Percentiles rank a stretch among this genome's conserved stretches.
Evolutionary conservation across 768 basidiomycete genomes (phyloP).

Genomic region (Termitomyces sp.): DNA sequence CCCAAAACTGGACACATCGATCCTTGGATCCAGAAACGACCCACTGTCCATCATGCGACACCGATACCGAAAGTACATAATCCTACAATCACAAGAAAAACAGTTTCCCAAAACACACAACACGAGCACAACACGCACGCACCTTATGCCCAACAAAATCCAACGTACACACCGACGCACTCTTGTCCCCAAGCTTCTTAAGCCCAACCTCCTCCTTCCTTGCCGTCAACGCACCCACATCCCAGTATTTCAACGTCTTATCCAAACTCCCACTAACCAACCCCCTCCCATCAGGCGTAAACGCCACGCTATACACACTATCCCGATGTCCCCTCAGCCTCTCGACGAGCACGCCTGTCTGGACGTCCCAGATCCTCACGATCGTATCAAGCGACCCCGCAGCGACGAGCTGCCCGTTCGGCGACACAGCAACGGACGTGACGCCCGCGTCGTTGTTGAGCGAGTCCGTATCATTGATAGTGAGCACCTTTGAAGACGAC

Average conservation of each 20-base stretch:
- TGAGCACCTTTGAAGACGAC: slow-evolving; percentile 34
- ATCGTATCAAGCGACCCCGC: slow-evolving; percentile 72
- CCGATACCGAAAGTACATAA: slow-evolving; percentile 50
- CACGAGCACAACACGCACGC: slow-evolving; percentile 33
- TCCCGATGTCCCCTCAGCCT: slow-evolving; percentile 73
- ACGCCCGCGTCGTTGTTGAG: slow-evolving; percentile 51
- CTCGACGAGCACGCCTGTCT: slow-evolving; percentile 59
- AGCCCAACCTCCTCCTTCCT: slow-evolving; percentile 22
- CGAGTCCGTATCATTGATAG: slow-evolving; percentile 47
- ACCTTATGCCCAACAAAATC: slow-evolving; percentile 91
- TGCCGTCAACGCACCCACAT: slow-evolving; percentile 62
- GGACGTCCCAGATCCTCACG: slow-evolving; percentile 79
- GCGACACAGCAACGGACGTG: slow-evolving; percentile 75
- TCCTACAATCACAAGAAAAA: too few species aligned
- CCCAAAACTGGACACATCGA: slow-evolving; percentile 94
- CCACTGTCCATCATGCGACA: slow-evolving; percentile 89
- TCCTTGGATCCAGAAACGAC: slow-evolving; percentile 95
- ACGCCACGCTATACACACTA: slow-evolving; percentile 85
- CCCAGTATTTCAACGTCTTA: slow-evolving; percentile 86
- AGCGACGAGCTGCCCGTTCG: slow-evolving; percentile 59
- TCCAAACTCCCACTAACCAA: slow-evolving; percentile 91
- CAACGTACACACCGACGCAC: slow-evolving; percentile 52
- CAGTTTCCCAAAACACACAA: too few species aligned
- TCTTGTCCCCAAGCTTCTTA: slow-evolving; percentile 45
- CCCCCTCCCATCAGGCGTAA: slow-evolving; percentile 86